phyloP scores from a whole-genome alignment of 139 green algal genomes.

The Chlorella vulgaris region DNA sequence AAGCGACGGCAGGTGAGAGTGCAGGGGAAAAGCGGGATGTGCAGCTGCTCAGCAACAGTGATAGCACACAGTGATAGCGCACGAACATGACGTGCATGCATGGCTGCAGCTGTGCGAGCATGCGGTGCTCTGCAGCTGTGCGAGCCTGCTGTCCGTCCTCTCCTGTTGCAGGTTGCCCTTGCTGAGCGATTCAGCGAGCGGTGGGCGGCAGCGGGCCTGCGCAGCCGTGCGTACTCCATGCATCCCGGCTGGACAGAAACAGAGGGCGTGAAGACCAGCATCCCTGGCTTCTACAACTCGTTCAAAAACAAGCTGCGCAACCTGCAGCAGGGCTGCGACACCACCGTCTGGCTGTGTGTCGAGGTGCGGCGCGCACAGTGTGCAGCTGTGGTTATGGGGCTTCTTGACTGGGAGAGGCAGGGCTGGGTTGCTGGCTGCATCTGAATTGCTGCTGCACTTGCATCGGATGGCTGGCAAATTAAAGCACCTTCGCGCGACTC shows the following conservation, averaged over 20 bases:
- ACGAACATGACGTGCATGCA: too few species aligned
- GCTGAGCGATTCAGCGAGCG: conserved; percentile 55
- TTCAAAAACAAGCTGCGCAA: conserved; percentile 59
- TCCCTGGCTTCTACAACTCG: conserved; percentile 65
- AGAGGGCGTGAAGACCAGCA: conserved; percentile 64
- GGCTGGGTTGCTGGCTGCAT: too few species aligned
- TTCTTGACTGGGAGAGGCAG: too few species aligned
- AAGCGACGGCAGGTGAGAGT: conserved; percentile 63
- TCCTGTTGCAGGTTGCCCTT: conserved; percentile 33
- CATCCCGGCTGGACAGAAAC: conserved; percentile 65
- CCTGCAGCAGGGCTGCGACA: conserved; percentile 64
- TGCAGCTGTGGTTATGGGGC: neutral
- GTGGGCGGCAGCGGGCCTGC: conserved; percentile 21
- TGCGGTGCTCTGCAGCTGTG: neutral
- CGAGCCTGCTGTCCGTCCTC: neutral
- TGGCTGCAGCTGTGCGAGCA: too few species aligned
- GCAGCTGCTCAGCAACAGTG: too few species aligned
- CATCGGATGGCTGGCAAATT: too few species aligned
- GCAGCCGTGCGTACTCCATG: conserved; percentile 17
- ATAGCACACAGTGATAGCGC: too few species aligned
- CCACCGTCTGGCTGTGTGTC: conserved; percentile 65
- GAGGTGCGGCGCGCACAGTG: conserved; percentile 26
- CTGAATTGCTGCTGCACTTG: too few species aligned
- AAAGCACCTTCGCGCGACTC: too few species aligned
- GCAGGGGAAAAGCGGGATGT: neutral